phyloP scores from a whole-genome alignment of 2,329 filamentous ascomycete genomes.

The Pyrenophora tritici-repentis region DNA sequence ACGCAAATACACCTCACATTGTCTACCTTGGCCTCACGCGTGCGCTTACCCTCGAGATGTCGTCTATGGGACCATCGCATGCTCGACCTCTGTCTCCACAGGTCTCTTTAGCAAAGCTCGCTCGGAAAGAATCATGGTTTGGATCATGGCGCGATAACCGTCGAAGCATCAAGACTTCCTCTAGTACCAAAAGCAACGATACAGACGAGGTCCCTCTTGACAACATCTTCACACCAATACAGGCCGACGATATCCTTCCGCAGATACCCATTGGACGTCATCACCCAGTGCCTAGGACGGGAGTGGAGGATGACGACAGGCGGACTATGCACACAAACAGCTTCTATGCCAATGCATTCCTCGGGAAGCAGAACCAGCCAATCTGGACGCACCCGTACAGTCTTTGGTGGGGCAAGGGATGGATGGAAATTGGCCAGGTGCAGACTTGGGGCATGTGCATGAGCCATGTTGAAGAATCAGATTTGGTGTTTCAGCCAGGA shows the following conservation, averaged over 20 bases:
- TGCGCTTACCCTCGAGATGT: neutral
- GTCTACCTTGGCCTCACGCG: neutral
- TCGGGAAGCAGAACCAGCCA: conserved; percentile 71
- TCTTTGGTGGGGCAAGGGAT: conserved; percentile 50
- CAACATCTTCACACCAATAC: conserved; percentile 51
- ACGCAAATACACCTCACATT: neutral
- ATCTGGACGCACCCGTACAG: conserved; percentile 71
- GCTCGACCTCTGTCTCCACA: neutral
- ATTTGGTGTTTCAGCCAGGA: conserved; percentile 67
- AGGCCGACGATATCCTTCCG: conserved; percentile 47
- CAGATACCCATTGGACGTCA: conserved; percentile 47
- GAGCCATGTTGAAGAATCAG: conserved; percentile 67
- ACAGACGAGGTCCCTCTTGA: conserved; percentile 23
- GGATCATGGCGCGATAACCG: conserved; percentile 16
- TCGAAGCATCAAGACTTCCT: conserved; percentile 13
- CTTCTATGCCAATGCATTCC: conserved; percentile 72
- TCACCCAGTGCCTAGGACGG: conserved; percentile 49
- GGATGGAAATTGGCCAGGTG: conserved; percentile 66
- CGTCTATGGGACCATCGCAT: conserved; percentile 14
- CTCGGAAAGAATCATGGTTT: conserved; percentile 8
- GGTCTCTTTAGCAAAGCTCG: neutral
- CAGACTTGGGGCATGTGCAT: conserved; percentile 16
- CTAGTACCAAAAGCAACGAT: conserved; percentile 7
- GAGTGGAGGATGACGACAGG: conserved; percentile 46
- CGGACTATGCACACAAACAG: conserved; percentile 73